Conservation (phyloP, 2,329 filamentous ascomycete species). For the Ophiostoma piceae region DNA sequence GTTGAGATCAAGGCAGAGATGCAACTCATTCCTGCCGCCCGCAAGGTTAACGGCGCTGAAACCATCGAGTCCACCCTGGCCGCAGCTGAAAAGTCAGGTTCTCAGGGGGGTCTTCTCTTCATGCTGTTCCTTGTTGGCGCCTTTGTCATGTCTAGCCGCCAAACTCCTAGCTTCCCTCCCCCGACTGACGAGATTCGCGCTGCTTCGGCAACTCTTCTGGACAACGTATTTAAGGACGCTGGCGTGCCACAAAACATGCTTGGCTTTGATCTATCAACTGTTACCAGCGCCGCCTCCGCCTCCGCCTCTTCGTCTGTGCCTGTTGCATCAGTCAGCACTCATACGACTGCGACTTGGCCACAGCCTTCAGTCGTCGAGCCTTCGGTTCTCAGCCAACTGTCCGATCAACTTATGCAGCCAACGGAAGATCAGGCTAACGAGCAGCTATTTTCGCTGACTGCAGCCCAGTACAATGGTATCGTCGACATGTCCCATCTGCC, state of each 20-base stretch:
- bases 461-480: conserved; percentile 83
- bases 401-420: conserved; percentile 65
- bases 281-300: conserved; percentile 6
- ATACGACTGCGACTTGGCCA: conserved; percentile 2
- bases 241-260: conserved; percentile 47
- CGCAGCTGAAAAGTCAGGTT: conserved; percentile 58
- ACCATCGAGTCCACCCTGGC: conserved; percentile 40
- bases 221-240: conserved; percentile 77
- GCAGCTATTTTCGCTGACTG: conserved; percentile 79
- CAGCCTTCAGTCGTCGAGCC: conserved; percentile 40
- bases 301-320: conserved; percentile 6
- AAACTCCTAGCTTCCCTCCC: conserved; percentile 66
- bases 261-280: conserved; percentile 13
- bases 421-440: conserved; percentile 82
- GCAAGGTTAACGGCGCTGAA: conserved; percentile 47
- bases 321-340: conserved; percentile 15
- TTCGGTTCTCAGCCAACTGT: conserved; percentile 60
- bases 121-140: conserved; percentile 97
- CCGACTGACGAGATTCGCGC: conserved; percentile 77
- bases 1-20: conserved; percentile 55
- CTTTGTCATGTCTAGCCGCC: conserved; percentile 84
- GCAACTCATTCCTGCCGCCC: conserved; percentile 41
- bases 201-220: conserved; percentile 69
- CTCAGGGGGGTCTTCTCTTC: conserved; percentile 77
- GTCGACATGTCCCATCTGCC: conserved; percentile 44